Conservation (phyloP, 345 rosid genomes). For the Streptanthus diversifolius region DNA sequence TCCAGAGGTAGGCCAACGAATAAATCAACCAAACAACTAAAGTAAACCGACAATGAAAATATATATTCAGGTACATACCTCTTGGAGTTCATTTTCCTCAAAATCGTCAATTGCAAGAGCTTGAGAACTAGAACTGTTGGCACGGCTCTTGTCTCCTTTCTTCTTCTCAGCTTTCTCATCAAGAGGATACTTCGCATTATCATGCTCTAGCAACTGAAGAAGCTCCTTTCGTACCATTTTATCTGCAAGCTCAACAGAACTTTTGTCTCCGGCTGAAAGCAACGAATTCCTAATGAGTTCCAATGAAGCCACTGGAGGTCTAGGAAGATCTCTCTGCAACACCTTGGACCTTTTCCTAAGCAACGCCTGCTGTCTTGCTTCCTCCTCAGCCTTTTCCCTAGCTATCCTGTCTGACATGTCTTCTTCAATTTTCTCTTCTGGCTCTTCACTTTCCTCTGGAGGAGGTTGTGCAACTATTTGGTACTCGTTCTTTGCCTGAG, state of each 20-base stretch:
- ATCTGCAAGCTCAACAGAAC: constrained; percentile 92
- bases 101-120: constrained; percentile 69
- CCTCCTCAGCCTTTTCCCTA: constrained; percentile 90
- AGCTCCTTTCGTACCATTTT: constrained; percentile 84
- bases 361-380: constrained; percentile 75
- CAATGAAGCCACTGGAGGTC: constrained; percentile 89
- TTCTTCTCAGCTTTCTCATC: constrained; percentile 77
- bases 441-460: constrained; percentile 81
- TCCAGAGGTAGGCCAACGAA: background rate
- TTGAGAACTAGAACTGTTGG: constrained; percentile 49
- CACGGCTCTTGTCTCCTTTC: constrained; percentile 67
- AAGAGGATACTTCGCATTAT: constrained; percentile 97
- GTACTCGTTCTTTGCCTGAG: constrained; percentile 94
- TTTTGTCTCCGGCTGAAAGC: constrained; percentile 80
- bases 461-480: constrained; percentile 79
- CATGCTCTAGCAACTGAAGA: constrained; percentile 73
- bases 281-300: constrained; percentile 79
- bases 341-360: constrained; percentile 98
- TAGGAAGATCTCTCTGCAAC: constrained; percentile 93
- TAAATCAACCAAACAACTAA: constrained; percentile 5
- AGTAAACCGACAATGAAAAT: background rate
- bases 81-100: constrained; percentile 75
- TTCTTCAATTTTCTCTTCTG: constrained; percentile 92
- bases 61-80: constrained; percentile 42
- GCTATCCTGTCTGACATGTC: constrained; percentile 96